A percentile compares a stretch with the other conserved stretches of the same genome.
These are phyloP conservation scores for Colletotrichum kahawae DNA, from an alignment of 2,329 filamentous ascomycete species.

Conservation along the genomic window DNA sequence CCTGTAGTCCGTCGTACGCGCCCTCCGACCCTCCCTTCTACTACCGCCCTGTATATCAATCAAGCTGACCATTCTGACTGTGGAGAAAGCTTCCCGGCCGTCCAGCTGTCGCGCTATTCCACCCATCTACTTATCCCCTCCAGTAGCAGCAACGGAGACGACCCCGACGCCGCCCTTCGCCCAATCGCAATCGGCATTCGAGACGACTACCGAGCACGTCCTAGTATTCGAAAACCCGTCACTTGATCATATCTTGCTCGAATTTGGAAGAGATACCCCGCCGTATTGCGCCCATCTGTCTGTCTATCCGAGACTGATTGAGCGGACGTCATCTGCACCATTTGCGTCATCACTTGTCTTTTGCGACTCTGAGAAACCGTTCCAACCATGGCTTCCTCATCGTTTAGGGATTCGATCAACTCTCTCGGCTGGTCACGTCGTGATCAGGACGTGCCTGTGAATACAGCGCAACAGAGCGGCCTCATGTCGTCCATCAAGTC, in stretches of 20 bases:
- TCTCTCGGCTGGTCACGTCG: slow-evolving; percentile 93
- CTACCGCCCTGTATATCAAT: neutral
- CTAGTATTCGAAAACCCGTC: neutral
- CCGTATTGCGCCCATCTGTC: neutral
- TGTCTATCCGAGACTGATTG: neutral
- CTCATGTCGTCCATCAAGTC: slow-evolving; percentile 82
- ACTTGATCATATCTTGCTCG: neutral
- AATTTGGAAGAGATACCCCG: neutral
- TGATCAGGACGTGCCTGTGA: slow-evolving; percentile 76
- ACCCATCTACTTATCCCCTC: neutral
- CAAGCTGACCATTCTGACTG: slow-evolving; percentile 4
- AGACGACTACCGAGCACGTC: neutral
- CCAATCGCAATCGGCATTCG: neutral
- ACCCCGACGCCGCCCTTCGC: neutral
- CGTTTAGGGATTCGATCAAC: slow-evolving; percentile 94
- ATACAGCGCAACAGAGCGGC: slow-evolving; percentile 73
- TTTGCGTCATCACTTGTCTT: neutral
- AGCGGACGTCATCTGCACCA: neutral
- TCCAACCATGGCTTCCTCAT: slow-evolving; percentile 77
- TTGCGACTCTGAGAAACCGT: neutral
- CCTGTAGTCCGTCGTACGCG: neutral
- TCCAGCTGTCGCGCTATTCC: slow-evolving; percentile 14
- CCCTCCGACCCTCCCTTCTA: neutral
- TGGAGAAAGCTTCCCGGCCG: neutral
- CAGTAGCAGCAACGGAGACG: neutral